These are phyloP conservation scores for Davidsoniella australis DNA, from an alignment of 2,329 filamentous ascomycete genomes.

Conservation along the genomic window DNA sequence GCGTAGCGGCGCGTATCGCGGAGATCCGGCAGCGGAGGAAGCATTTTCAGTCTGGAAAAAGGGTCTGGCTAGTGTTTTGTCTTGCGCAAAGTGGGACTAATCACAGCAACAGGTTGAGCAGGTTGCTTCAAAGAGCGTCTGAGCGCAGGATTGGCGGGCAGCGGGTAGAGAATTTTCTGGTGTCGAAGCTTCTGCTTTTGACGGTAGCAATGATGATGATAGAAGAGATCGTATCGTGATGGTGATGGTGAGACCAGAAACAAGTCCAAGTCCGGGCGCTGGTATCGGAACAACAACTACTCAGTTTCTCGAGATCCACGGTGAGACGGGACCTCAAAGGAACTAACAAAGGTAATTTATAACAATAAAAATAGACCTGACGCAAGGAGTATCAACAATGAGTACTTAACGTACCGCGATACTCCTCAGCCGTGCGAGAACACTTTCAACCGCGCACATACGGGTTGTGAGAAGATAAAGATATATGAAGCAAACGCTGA, in stretches of 20 bases:
- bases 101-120: background rate
- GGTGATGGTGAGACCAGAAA: too few species aligned
- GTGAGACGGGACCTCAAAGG: too few species aligned
- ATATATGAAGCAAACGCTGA: background rate
- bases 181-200: too few species aligned
- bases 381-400: constrained; percentile 46
- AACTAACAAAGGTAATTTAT: constrained; percentile 10
- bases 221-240: too few species aligned
- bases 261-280: too few species aligned
- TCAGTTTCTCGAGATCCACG: too few species aligned
- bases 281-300: too few species aligned
- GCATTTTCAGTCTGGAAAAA: constrained; percentile 23
- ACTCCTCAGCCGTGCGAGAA: constrained; percentile 40
- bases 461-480: constrained; percentile 1
- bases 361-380: constrained; percentile 28
- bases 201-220: too few species aligned
- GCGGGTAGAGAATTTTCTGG: too few species aligned
- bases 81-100: background rate
- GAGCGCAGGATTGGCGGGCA: background rate
- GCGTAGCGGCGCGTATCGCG: constrained; percentile 48
- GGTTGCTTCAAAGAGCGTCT: background rate
- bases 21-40: constrained; percentile 43
- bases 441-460: constrained; percentile 12
- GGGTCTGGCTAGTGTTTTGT: background rate
- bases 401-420: constrained; percentile 29